Evolutionary conservation across 2,329 filamentous ascomycete genomes (phyloP).

Genomic region (Kalmusia sp.): DNA sequence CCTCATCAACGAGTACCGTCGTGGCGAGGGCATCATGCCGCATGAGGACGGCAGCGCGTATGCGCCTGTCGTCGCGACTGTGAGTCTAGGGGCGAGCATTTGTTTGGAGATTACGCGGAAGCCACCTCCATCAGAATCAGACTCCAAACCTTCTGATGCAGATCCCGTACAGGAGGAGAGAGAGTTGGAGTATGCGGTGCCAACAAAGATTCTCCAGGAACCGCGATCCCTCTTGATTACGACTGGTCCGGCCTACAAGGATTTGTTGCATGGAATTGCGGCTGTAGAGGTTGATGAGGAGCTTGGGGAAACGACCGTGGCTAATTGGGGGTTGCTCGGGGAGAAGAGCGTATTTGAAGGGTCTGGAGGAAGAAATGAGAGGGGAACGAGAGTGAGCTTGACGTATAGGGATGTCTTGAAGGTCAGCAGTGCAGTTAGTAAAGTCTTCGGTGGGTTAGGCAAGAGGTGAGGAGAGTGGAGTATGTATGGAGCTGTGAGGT

Average conservation of each 20-base stretch:
- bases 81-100: slow-evolving; percentile 80
- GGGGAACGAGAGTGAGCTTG: slow-evolving; percentile 72
- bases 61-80: slow-evolving; percentile 85
- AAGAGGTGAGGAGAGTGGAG: background rate
- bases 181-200: slow-evolving; percentile 3
- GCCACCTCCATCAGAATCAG: no score
- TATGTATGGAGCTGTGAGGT: no score
- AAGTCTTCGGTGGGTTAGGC: slow-evolving; percentile 34
- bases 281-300: slow-evolving; percentile 69
- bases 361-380: slow-evolving; percentile 62
- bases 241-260: slow-evolving; percentile 70
- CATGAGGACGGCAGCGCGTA: slow-evolving; percentile 95
- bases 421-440: slow-evolving; percentile 40
- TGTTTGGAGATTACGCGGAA: slow-evolving; percentile 75
- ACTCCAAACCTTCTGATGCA: no score
- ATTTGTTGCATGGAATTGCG: slow-evolving; percentile 78
- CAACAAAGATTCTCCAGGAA: slow-evolving; percentile 76
- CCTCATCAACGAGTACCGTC: slow-evolving; percentile 88
- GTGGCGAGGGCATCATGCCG: slow-evolving; percentile 93
- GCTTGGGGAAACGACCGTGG: slow-evolving; percentile 63
- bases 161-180: no score
- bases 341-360: slow-evolving; percentile 49
- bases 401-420: slow-evolving; percentile 84
- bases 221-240: slow-evolving; percentile 81
- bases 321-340: slow-evolving; percentile 75